phyloP scores from a whole-genome alignment of 2,329 filamentous ascomycete genomes.

The Cordyceps javanica region DNA sequence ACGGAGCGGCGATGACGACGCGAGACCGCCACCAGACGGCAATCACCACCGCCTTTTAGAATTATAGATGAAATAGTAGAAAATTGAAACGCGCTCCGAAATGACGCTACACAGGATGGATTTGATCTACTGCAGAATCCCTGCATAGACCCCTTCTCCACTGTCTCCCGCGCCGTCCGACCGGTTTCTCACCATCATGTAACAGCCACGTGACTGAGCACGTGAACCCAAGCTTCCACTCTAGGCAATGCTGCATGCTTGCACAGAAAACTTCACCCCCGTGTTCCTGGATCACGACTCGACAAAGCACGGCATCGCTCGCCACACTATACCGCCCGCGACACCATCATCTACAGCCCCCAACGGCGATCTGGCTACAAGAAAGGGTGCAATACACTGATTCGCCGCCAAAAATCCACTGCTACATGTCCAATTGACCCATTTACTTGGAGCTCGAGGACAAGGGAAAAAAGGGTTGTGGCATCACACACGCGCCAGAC shows the following conservation, averaged over 20 bases:
- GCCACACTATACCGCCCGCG: neutral
- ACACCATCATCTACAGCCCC: neutral
- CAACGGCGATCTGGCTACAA: neutral
- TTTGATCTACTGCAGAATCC: neutral
- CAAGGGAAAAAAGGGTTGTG: neutral
- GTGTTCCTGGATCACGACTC: constrained; percentile 3
- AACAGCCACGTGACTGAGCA: constrained; percentile 11
- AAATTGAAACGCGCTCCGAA: neutral
- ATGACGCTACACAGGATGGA: neutral
- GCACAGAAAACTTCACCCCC: constrained; percentile 13
- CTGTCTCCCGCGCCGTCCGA: neutral
- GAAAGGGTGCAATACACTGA: neutral
- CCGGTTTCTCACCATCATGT: too few relatives aligned
- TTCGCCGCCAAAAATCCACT: neutral
- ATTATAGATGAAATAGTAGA: neutral
- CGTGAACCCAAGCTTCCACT: neutral
- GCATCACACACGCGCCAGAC: neutral
- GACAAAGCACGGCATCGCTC: neutral
- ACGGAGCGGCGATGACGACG: neutral
- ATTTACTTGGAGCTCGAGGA: constrained; percentile 10
- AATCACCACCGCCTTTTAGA: neutral
- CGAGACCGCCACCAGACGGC: neutral
- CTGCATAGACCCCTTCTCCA: neutral
- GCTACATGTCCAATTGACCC: constrained; percentile 8
- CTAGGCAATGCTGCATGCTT: constrained; percentile 12